phyloP scores from a whole-genome alignment of 768 basidiomycete species.

The Tulasnella sp. region DNA sequence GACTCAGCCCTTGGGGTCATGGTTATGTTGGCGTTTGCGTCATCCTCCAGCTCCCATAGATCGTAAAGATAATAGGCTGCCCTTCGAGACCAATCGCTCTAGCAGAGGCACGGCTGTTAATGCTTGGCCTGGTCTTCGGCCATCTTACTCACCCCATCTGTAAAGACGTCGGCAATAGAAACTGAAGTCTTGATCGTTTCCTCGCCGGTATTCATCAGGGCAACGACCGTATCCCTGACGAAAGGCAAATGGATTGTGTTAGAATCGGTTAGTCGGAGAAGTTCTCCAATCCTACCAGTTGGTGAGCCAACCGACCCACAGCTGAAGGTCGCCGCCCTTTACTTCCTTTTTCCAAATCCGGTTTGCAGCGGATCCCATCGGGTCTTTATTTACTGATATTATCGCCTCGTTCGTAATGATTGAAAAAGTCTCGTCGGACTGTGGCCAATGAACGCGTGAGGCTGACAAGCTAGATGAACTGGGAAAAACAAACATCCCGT shows the following conservation, averaged over 20 bases:
- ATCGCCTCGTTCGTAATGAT: slow-evolving; percentile 43
- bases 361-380: slow-evolving; percentile 35
- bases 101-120: background rate
- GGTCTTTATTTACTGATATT: slow-evolving; percentile 40
- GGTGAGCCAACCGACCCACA: slow-evolving; percentile 37
- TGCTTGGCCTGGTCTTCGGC: background rate
- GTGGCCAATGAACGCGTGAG: background rate
- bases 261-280: background rate
- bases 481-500: background rate
- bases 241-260: background rate
- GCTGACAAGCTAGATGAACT: background rate
- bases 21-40: background rate
- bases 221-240: slow-evolving; percentile 36
- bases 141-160: slow-evolving; percentile 34
- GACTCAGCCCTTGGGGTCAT: background rate
- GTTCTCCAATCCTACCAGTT: slow-evolving; percentile 34
- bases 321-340: slow-evolving; percentile 35
- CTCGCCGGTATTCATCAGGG: slow-evolving; percentile 39
- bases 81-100: slow-evolving; percentile 18
- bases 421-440: slow-evolving; percentile 38
- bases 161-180: slow-evolving; percentile 37
- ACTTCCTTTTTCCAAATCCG: slow-evolving; percentile 39
- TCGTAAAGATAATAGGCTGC: slow-evolving; percentile 33
- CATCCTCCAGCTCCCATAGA: slow-evolving; percentile 40
- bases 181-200: slow-evolving; percentile 35